Conservation (phyloP, 495 filamentous ascomycete species). For the Xylaria curta region DNA sequence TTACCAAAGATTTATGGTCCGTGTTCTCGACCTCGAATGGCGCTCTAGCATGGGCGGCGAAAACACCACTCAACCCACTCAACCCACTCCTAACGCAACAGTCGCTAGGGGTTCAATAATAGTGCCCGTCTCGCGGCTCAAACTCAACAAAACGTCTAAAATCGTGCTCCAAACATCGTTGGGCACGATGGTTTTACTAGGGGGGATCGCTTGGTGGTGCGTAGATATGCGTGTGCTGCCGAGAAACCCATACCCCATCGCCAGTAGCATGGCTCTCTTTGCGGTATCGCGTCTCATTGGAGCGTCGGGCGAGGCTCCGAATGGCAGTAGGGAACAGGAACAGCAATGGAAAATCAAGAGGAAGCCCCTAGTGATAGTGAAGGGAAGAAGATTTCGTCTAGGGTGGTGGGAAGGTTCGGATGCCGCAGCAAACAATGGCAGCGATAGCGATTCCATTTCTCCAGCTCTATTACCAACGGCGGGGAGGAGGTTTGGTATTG, state of each 20-base stretch:
- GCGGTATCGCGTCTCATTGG: slow-evolving; percentile 3
- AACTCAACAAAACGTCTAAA: slow-evolving; percentile 6
- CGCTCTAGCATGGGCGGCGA: background rate
- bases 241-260: slow-evolving; percentile 10
- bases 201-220: slow-evolving; percentile 10
- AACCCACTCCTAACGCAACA: background rate
- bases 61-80: background rate
- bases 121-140: background rate
- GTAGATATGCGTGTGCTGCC: slow-evolving; percentile 13
- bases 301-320: background rate
- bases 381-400: slow-evolving; percentile 5
- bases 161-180: background rate
- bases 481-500: slow-evolving; percentile 9
- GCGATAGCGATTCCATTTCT: background rate
- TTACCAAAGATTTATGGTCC: background rate
- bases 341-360: background rate
- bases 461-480: background rate
- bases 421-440: background rate
- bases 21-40: background rate
- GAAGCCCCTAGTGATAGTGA: slow-evolving; percentile 1
- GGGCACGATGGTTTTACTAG: slow-evolving; percentile 7
- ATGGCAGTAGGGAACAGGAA: background rate
- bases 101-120: background rate
- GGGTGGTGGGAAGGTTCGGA: slow-evolving; percentile 5
- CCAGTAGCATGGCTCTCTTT: slow-evolving; percentile 10